Evolutionary conservation across 352 stramenopile species (phyloP).

Genomic region (Plasmopara muralis): DNA sequence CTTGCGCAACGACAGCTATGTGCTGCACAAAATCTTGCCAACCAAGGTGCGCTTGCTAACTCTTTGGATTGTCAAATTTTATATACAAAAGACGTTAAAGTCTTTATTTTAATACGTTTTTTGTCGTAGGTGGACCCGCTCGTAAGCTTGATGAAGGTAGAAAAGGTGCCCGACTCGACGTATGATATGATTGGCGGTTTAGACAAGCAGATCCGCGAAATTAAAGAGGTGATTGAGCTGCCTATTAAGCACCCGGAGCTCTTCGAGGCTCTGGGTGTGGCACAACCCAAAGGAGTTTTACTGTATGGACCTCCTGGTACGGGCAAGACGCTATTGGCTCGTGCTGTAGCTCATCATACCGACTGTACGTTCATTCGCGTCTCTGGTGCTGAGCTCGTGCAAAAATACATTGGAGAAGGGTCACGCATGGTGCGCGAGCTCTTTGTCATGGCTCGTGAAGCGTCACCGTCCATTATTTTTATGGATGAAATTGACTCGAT

Average conservation of each 20-base stretch:
- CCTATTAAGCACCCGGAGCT: constrained; percentile 99
- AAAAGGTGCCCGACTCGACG: constrained; percentile 99
- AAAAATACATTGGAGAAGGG: constrained; percentile 99
- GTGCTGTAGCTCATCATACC: constrained; percentile 98
- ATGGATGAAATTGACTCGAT: constrained; percentile 99
- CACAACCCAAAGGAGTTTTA: constrained; percentile 94
- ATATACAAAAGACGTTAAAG: too few species aligned
- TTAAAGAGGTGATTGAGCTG: constrained; percentile 99
- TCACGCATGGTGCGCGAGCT: constrained; percentile 99
- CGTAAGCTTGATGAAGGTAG: constrained; percentile 94
- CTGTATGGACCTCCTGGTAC: constrained; percentile 97
- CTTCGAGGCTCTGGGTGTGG: constrained; percentile 97
- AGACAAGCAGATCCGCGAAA: constrained; percentile 99
- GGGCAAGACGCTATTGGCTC: constrained; percentile 97
- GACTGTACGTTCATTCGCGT: constrained; percentile 99
- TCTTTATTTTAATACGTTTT: constrained; percentile 9
- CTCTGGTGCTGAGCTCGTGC: constrained; percentile 97
- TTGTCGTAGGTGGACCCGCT: constrained; percentile 69
- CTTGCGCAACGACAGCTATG: constrained; percentile 98
- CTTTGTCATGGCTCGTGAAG: constrained; percentile 97
- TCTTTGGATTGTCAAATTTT: not conserved
- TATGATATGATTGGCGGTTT: constrained; percentile 99
- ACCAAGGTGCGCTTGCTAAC: constrained; percentile 77
- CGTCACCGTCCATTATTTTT: constrained; percentile 99
- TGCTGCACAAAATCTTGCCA: constrained; percentile 99